Evolutionary conservation across 257 asterid species (phyloP), one percentile per base, ranked within the genome.

Genomic region (Lithospermum erythrorhizon): DNA sequence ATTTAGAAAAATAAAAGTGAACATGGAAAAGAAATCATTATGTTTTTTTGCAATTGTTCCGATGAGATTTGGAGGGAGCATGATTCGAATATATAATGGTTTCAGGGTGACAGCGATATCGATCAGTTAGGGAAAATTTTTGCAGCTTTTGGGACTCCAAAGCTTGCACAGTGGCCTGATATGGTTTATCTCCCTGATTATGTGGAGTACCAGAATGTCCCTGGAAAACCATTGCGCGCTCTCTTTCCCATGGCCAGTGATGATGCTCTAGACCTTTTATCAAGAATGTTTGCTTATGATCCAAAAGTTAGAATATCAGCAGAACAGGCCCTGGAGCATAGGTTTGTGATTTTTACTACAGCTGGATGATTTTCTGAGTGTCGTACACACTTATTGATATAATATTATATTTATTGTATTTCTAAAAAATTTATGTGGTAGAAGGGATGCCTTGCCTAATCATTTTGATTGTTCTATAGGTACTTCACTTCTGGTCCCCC

Each of bases 81-180:
- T n/a, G n/a, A n/a, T n/a, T n/a, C n/a, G 58, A 35, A 41, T n/a
- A 20, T 61, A 58, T 14, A 51, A 5, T 49, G 58, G 61, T 37
- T 51, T 37, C 68, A 91, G 98, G 98, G 98, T 59, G 84, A 75
- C 68, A 91, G 95, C 65, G 98, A 91, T 67, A 91, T 91, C 27
- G 98, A 91, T 81, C 98, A 91, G 81, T 83, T 91, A 48, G 98
- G 98, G 59, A 91, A 91, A 82, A 91, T 91, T 49, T 91, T 91
- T 72, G 95, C 85, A 18, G 85, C 89, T 58, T 91, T 91, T 78
- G 98, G 98, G 70, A 91, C 96, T 59, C 98, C 98, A 53, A 93
- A 86, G 78, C 74, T 81, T 61, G 79, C 90, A 2, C 97, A 93
- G 64, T 93, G 98, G 98, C 69, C 87, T 24, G 98, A 93, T 76